Percentiles rank a stretch among this genome's conserved stretches.
These are phyloP conservation scores for Alternaria atra DNA, from an alignment of 2,329 filamentous ascomycete species.

Conservation along the genomic window DNA sequence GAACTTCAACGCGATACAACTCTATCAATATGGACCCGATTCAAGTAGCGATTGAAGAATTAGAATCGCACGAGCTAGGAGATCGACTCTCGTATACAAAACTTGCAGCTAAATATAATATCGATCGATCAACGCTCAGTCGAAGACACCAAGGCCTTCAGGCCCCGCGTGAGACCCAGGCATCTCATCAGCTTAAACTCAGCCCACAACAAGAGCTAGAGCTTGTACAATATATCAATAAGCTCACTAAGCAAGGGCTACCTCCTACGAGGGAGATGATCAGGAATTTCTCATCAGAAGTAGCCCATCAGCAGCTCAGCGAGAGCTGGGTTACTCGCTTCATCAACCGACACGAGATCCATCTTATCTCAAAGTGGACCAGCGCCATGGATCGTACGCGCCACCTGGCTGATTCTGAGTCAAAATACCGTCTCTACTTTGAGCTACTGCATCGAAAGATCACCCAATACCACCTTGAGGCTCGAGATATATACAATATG, in stretches of 20 bases:
- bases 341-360: conserved; percentile 3
- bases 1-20: too few species aligned
- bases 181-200: not conserved
- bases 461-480: conserved; percentile 13
- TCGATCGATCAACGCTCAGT: not conserved
- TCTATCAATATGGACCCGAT: too few species aligned
- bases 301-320: conserved; percentile 3
- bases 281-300: conserved; percentile 2
- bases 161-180: not conserved
- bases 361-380: conserved; percentile 13
- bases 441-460: conserved; percentile 16
- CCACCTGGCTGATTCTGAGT: conserved; percentile 11
- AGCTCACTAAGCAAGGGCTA: not conserved
- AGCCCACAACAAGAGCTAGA: not conserved
- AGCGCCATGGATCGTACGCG: conserved; percentile 7
- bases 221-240: not conserved
- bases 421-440: conserved; percentile 12
- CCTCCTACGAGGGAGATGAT: not conserved
- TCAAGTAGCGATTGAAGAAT: too few species aligned
- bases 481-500: conserved; percentile 20
- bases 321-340: conserved; percentile 20
- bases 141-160: not conserved
- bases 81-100: not conserved
- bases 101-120: not conserved
- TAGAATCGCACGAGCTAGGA: too few species aligned